phyloP scores from a whole-genome alignment of 2,329 filamentous ascomycete genomes.

The Nemania bipapillata region DNA sequence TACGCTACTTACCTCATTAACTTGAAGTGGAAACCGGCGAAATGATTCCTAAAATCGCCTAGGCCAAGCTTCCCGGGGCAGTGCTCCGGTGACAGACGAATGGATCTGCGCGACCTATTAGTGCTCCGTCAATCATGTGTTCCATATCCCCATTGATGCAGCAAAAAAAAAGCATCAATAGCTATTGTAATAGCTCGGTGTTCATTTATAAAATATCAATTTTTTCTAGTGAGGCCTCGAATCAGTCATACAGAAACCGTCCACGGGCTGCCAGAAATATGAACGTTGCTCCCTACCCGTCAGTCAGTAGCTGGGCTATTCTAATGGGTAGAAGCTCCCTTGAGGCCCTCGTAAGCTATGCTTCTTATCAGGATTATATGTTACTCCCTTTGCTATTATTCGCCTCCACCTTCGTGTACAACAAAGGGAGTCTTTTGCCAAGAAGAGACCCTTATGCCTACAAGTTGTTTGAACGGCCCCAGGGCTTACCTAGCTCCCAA shows the following conservation, averaged over 20 bases:
- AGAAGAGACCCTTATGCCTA: conserved; percentile 6
- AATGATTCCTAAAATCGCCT: conserved; percentile 4
- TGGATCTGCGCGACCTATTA: not conserved
- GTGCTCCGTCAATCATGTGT: not conserved
- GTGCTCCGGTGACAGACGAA: not conserved
- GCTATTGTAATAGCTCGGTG: too few species aligned
- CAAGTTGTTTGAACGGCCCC: conserved; percentile 12
- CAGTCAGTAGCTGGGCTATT: not conserved
- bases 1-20: not conserved
- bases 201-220: too few species aligned
- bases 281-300: not conserved
- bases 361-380: not conserved
- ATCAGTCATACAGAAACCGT: too few species aligned
- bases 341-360: not conserved
- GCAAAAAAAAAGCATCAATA: too few species aligned
- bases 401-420: not conserved
- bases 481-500: conserved; percentile 39
- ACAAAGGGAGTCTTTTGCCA: conserved; percentile 3
- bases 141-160: too few species aligned
- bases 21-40: not conserved
- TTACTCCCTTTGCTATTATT: not conserved
- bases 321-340: not conserved
- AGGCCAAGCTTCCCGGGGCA: not conserved
- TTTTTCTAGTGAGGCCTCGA: too few species aligned
- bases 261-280: too few species aligned